Base-by-base conservation (phyloP, 495 filamentous ascomycete genomes). In the Polyplosphaeria fusca region DNA sequence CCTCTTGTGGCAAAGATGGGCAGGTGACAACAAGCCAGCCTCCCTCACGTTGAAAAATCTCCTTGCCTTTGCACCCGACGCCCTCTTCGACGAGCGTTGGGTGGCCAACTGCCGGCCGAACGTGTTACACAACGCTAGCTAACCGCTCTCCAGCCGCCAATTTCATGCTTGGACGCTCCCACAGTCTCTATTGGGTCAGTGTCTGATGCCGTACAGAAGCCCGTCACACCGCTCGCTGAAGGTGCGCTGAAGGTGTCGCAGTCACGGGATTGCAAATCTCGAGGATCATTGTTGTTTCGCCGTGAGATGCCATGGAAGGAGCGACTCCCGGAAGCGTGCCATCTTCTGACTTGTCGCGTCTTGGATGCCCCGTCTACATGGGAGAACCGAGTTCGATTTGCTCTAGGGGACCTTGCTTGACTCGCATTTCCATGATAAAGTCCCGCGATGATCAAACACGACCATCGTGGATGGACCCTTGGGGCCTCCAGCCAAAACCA, bases 221-320 rank as follows among this genome's bases (percentile, higher is more conserved):
- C 44, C 49, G 47, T 58, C 55, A 63, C 60, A 63, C 60, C 55
- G 60, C 60, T 47, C 28, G 30, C 40, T 18, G n/a, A 32, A 19
- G 35, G 39, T 35, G 30, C 30, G 7, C n/a, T n/a, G 30, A 35
- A 35, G 30, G 30, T 7, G 14, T 35, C 30, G n/a, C 14, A 14
- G 30, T 35, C 30, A 42, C 39, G 19, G 18, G 19, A 42, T 18
- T 11, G 19, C 5, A 25, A 16, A 41, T 54, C 43, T 32, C 47
- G 16, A 46, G 40, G 20, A 40, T n/a, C n/a, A 28, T 39, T 7
- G 19, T 18, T 19, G 26, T 47, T 26, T 50, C 25, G 48, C 47
- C 41, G 41, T 14, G 16, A 39, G 26, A 55, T 61, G 50, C 50
- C 54, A 60, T 60, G 57, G 57, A 54, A 60, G 43, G 57, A 53